Evolutionary conservation across 1,284 basidiomycete species (phyloP), one percentile per base, ranked within the genome.

Genomic region (Apiotrichum siamense): DNA sequence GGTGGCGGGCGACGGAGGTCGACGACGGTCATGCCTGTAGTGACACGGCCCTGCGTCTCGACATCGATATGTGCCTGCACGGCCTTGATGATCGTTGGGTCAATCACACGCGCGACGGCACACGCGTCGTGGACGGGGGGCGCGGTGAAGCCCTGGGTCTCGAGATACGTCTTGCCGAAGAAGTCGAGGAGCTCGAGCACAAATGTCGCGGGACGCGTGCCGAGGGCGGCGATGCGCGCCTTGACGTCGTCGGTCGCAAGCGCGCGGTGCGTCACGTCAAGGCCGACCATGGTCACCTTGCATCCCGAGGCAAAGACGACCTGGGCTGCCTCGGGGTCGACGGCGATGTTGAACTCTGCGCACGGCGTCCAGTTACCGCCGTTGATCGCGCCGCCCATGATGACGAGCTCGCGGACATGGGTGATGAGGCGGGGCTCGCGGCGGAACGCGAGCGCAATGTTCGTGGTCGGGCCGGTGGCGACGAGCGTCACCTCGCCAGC

Each of bases 291-390:
- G 24, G 42, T 44, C 11, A 46, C 33, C 23, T 47, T 44, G 35
- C 50, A 41, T 3, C 49, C 52, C 7, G 49, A 47, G 18, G 13
- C 13, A 40, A 61, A 52, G 24, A 61, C 52, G 3, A 49, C 33
- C 15, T 42, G 21, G 3, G 59, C 59, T 2, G 59, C 59, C 43
- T 61, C 59, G 11, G 59, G 59, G 41, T 60, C 59, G 50, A 49
- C 47, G 37, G 35, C 40, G 24, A 55, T 52, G 56, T 60, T 60
- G 49, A 60, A 60, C 37, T 60, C 59, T 9, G 55, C 55, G 21
- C 29, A 44, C 3, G 55, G 37, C 1, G 43, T 45, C 42, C 49
- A 45, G 46, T 57, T 57, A 17, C 59, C 59, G 10, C 46, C 32
- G 6, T 36, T 33, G 42, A 60, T 49, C 17, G 39, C 38, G 11